Percentiles rank a stretch among this genome's conserved stretches.
Conservation (phyloP, 1,284 basidiomycete genomes). For the Vanrija pseudolonga region DNA sequence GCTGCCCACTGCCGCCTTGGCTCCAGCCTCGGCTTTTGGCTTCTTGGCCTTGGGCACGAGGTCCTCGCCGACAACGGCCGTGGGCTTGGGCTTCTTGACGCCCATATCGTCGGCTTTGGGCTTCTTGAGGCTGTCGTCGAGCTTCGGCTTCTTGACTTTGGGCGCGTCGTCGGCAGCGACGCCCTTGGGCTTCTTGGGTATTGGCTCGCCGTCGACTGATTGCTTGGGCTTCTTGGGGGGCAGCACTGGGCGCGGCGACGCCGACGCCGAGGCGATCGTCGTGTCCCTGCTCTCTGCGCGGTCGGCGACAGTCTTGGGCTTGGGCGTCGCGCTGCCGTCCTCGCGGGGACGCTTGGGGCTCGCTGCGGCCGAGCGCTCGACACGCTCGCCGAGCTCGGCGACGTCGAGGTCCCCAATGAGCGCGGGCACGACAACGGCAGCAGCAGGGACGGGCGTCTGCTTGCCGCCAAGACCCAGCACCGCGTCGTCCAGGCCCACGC, state of each 20-base stretch:
- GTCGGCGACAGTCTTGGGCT: not conserved
- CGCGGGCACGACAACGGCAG: not conserved
- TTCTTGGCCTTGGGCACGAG: not conserved
- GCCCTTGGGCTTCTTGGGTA: too few relatives aligned
- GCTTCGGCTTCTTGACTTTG: not conserved
- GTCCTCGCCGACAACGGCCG: not conserved
- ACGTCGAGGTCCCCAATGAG: conserved; percentile 6
- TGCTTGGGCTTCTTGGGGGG: too few relatives aligned
- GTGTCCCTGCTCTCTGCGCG: too few relatives aligned
- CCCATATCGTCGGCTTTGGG: not conserved
- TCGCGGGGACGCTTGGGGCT: not conserved
- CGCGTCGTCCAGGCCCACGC: not conserved
- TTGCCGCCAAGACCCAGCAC: not conserved
- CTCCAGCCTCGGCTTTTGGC: not conserved
- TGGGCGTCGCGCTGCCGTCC: not conserved
- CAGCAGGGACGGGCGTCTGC: too few relatives aligned
- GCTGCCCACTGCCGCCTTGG: not conserved
- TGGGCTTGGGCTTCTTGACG: not conserved
- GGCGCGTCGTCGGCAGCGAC: too few relatives aligned
- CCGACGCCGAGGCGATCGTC: not conserved
- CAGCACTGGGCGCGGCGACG: not conserved
- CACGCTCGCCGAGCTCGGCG: conserved; percentile 14
- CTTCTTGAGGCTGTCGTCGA: not conserved
- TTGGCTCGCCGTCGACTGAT: too few relatives aligned
- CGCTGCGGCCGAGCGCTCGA: not conserved